Evolutionary conservation across 257 asterid species (phyloP).

Genomic region (Solanum sparsipilum): DNA sequence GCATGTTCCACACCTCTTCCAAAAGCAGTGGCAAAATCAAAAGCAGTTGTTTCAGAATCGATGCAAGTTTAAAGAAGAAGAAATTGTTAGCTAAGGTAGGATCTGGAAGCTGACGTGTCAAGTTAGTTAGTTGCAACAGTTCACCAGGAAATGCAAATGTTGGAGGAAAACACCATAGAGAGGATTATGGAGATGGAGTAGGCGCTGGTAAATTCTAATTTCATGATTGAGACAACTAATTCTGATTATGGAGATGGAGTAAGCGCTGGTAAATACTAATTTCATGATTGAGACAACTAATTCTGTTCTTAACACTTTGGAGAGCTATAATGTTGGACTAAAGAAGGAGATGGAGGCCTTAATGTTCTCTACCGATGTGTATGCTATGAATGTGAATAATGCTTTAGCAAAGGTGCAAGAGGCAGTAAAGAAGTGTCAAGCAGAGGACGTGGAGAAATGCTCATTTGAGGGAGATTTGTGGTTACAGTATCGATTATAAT

Average conservation of each 20-base stretch:
- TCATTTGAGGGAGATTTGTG: constrained; percentile 22
- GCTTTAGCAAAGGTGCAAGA: constrained; percentile 43
- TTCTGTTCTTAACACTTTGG: constrained; percentile 23
- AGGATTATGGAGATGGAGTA: constrained; percentile 58
- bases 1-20: constrained; percentile 12
- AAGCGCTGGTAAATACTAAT: constrained; percentile 36
- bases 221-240: constrained; percentile 33
- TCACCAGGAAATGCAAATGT: constrained; percentile 39
- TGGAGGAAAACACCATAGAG: constrained; percentile 47
- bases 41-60: constrained; percentile 4
- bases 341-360: constrained; percentile 6
- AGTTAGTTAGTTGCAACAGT: neutral
- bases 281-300: constrained; percentile 34
- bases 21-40: constrained; percentile 30
- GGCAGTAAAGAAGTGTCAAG: constrained; percentile 22
- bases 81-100: constrained; percentile 50
- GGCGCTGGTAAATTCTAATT: constrained; percentile 34
- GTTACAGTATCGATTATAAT: neutral
- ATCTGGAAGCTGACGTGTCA: neutral
- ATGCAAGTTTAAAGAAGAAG: constrained; percentile 35
- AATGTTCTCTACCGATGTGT: constrained; percentile 9
- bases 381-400: constrained; percentile 27
- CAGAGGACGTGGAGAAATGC: constrained; percentile 24
- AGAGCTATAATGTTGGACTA: constrained; percentile 30
- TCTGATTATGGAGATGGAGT: constrained; percentile 47